Evolutionary conservation across 345 rosid species (phyloP).

Genomic region (Cardiospermum halicacabum): DNA sequence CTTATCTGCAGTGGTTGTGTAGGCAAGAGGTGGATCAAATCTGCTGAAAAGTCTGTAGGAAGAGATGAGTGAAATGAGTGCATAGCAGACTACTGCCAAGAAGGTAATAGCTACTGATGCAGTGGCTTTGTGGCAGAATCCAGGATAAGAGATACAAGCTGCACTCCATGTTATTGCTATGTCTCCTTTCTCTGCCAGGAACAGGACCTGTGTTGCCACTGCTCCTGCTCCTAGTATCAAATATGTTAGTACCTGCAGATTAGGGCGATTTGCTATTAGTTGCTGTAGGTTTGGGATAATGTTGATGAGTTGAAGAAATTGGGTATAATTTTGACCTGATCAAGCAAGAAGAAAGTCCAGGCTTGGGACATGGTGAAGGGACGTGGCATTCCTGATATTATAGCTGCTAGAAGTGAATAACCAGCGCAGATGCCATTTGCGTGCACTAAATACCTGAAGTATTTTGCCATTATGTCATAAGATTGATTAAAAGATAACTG

Average conservation of each 20-base stretch:
- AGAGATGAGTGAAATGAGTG: slow-evolving; percentile 55
- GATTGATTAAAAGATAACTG: too few relatives aligned
- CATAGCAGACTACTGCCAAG: slow-evolving; percentile 39
- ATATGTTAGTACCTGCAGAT: slow-evolving; percentile 57
- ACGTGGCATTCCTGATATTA: slow-evolving; percentile 64
- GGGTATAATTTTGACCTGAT: slow-evolving; percentile 56
- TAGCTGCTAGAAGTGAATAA: slow-evolving; percentile 83
- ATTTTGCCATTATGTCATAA: neutral
- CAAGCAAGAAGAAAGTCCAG: slow-evolving; percentile 89
- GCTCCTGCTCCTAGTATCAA: slow-evolving; percentile 65
- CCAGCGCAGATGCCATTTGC: slow-evolving; percentile 98
- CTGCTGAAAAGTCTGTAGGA: slow-evolving; percentile 81
- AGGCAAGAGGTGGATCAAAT: slow-evolving; percentile 50
- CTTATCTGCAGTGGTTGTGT: slow-evolving; percentile 23
- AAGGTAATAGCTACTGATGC: slow-evolving; percentile 62
- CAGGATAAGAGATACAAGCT: slow-evolving; percentile 50
- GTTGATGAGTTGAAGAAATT: neutral
- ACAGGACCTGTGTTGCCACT: slow-evolving; percentile 62
- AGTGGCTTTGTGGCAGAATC: slow-evolving; percentile 72
- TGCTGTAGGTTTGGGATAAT: too few relatives aligned
- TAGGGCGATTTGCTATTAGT: neutral
- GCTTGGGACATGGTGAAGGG: slow-evolving; percentile 63
- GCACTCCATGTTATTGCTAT: slow-evolving; percentile 66
- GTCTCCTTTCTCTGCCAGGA: slow-evolving; percentile 71
- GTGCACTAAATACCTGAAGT: slow-evolving; percentile 78